These are phyloP conservation scores for Handroanthus guayacan DNA, from an alignment of 257 asterid species.

Conservation along the genomic window DNA sequence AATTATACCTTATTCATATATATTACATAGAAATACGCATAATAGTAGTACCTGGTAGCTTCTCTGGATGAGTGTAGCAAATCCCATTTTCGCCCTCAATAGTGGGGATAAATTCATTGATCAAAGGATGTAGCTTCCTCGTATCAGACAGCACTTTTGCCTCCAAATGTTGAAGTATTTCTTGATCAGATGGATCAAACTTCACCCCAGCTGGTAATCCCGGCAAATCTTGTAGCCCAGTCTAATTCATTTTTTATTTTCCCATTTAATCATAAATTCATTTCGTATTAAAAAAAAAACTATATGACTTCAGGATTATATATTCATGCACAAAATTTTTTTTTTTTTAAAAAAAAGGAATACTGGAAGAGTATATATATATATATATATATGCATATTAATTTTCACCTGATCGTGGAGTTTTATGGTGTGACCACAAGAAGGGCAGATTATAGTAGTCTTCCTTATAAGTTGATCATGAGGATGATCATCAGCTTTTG, in stretches of 20 bases:
- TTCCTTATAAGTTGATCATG: constrained; percentile 32
- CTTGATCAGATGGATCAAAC: constrained; percentile 74
- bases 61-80: constrained; percentile 73
- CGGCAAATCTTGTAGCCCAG: constrained; percentile 52
- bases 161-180: constrained; percentile 62
- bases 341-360: neutral
- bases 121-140: constrained; percentile 56
- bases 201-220: constrained; percentile 73
- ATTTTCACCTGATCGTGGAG: constrained; percentile 53
- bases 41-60: constrained; percentile 53
- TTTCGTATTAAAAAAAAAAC: too few relatives aligned
- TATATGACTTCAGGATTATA: neutral
- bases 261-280: neutral
- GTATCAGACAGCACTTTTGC: constrained; percentile 52
- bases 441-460: constrained; percentile 46
- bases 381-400: neutral
- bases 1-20: neutral
- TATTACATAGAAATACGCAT: neutral
- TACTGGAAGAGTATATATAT: neutral
- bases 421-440: constrained; percentile 54
- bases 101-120: constrained; percentile 64
- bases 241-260: constrained; percentile 14
- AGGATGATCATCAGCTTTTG: constrained; percentile 24
- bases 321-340: constrained; percentile 6
- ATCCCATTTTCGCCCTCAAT: constrained; percentile 68